These are phyloP conservation scores for Penicillium herquei DNA, from an alignment of 495 filamentous ascomycete species.

Conservation along the genomic window DNA sequence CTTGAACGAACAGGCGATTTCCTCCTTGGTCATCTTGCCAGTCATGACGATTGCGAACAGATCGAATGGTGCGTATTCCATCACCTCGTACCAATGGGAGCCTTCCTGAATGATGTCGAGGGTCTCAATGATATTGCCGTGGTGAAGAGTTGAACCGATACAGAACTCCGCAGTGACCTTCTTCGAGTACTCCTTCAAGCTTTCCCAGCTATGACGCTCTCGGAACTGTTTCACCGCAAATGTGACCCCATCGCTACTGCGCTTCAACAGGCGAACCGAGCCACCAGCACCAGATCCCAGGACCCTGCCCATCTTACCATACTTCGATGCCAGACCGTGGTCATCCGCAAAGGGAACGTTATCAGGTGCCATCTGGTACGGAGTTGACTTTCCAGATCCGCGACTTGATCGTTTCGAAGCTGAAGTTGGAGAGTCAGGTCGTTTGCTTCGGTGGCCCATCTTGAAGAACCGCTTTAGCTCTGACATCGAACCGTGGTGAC, in stretches of 20 bases:
- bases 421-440: constrained; percentile 57
- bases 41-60: constrained; percentile 99
- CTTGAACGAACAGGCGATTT: constrained; percentile 85
- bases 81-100: constrained; percentile 95
- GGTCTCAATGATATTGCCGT: constrained; percentile 98
- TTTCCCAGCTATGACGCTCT: constrained; percentile 89
- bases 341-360: constrained; percentile 92
- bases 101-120: constrained; percentile 96
- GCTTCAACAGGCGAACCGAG: constrained; percentile 91
- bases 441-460: constrained; percentile 65
- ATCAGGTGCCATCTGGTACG: constrained; percentile 52
- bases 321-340: constrained; percentile 85
- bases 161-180: constrained; percentile 99
- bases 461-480: constrained; percentile 94
- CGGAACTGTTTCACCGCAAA: constrained; percentile 99
- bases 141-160: constrained; percentile 93
- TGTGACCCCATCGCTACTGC: constrained; percentile 82
- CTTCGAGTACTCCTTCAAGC: constrained; percentile 92
- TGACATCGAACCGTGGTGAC: constrained; percentile 78
- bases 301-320: constrained; percentile 92
- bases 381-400: constrained; percentile 55
- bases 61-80: constrained; percentile 98
- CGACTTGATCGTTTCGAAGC: constrained; percentile 40
- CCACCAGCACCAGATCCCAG: constrained; percentile 93
- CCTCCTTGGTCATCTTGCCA: constrained; percentile 91